Percentiles rank a stretch among this genome's conserved stretches.
Evolutionary conservation across 768 basidiomycete genomes (phyloP).

Genomic region (Hygrophorus pudorinus): DNA sequence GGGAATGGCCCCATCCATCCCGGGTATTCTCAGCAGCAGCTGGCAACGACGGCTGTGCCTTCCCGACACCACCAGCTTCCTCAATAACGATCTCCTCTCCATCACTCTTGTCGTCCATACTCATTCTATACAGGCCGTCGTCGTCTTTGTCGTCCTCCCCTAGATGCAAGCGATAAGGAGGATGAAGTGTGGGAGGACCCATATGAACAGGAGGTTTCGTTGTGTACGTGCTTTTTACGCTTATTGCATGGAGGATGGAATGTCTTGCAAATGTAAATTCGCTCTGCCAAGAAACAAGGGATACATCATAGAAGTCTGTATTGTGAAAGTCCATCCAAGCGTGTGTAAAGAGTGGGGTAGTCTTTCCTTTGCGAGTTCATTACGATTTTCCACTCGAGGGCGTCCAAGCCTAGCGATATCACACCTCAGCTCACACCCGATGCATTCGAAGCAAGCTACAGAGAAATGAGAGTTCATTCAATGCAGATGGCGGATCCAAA

Average conservation of each 20-base stretch:
- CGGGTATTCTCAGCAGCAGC: too few species aligned
- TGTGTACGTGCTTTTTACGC: too few species aligned
- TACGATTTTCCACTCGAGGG: too few species aligned
- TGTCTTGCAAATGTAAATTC: too few species aligned
- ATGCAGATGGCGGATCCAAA: neutral
- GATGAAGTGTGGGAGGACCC: conserved; percentile 43
- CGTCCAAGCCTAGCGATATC: conserved; percentile 5
- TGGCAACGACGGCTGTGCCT: neutral
- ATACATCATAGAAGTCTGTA: too few species aligned
- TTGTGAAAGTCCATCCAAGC: too few species aligned
- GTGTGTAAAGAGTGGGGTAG: too few species aligned
- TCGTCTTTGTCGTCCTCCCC: conserved; percentile 22
- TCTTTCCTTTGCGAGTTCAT: too few species aligned
- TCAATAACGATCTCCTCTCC: conserved; percentile 7
- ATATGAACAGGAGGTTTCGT: conserved; percentile 78
- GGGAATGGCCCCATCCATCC: too few species aligned
- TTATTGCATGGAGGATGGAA: too few species aligned
- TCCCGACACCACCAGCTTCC: neutral
- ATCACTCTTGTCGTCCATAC: conserved; percentile 13
- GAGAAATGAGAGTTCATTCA: neutral
- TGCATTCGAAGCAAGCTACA: conserved; percentile 56
- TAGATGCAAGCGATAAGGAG: conserved; percentile 40
- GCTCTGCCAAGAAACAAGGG: too few species aligned
- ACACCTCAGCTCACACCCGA: conserved; percentile 55
- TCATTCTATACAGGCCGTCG: conserved; percentile 18